Evolutionary conservation across 306 rosid genomes (phyloP), one percentile per base, ranked within the genome.

Genomic region (Abrus precatorius): DNA sequence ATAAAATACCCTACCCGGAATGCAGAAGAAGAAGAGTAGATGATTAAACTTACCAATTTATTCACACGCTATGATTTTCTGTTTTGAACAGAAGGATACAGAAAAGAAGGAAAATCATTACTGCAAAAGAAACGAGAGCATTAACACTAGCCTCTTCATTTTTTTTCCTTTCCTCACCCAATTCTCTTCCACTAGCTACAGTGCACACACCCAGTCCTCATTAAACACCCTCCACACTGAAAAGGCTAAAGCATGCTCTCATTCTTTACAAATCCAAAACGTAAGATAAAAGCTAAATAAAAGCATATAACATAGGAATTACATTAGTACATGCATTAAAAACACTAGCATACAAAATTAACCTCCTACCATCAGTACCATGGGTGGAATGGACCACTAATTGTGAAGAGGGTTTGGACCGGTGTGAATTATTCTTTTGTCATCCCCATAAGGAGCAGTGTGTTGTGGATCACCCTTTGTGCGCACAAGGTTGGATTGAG

Each of bases 331-430:
- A 59, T 67, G 73, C 72, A 74, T 72, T 30, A 65, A 70, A 41
- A 80, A 82, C 50, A 59, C 63, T 59, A 52, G 28, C 34, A 66
- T 43, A 55, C 65, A 71, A 59, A 76, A 78, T 14, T 54, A 63
- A 43, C 8, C 70, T 43, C 69, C 83, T 82, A 79, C 84, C 75
- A 65, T 64, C 32, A 48, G 53, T 20, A 20, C 20, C 20, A 20
- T 69, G 27, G 3, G 5, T 12, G 10, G 3, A 48, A 36, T 40
- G 50, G 65, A 0, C 9, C n/a, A 78, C 89, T 88, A 92, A 89
- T 92, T 94, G 80, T 94, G 97, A 84, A 94, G 98, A 82, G 98
- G 98, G 66, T 94, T 94, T 66, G 97, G 97, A 85, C 97, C 98
- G 0, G 97, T 94, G 63, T 88, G 98, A 83, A 94, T 86, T 76